Percentiles rank a stretch among this genome's conserved stretches.
These are phyloP conservation scores for Haplosporangium sp. DNA, from an alignment of 371 early-diverging fungal species.

Conservation along the genomic window DNA sequence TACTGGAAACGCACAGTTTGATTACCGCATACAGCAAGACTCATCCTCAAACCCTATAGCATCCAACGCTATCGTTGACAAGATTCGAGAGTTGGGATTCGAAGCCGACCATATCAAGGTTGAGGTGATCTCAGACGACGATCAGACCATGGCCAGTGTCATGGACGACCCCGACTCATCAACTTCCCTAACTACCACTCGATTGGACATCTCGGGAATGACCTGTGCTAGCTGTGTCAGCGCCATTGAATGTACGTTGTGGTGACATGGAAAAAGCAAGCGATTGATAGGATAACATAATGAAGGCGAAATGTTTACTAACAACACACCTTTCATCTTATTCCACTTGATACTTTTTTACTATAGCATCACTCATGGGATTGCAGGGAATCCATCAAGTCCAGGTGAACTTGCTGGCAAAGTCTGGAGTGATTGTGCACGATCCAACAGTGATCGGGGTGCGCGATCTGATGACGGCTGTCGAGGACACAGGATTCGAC, in stretches of 20 bases:
- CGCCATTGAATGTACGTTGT: constrained; percentile 72
- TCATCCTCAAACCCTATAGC: constrained; percentile 15
- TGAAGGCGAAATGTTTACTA: background rate
- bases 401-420: constrained; percentile 75
- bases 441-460: constrained; percentile 63
- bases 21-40: constrained; percentile 34
- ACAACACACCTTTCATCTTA: background rate
- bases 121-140: constrained; percentile 27
- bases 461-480: constrained; percentile 63
- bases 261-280: constrained; percentile 22
- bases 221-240: constrained; percentile 87
- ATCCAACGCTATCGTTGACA: constrained; percentile 57
- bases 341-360: background rate
- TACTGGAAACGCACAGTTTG: constrained; percentile 60
- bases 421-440: constrained; percentile 70
- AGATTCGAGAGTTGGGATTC: constrained; percentile 63
- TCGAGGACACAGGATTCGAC: constrained; percentile 72
- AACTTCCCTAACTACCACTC: constrained; percentile 46
- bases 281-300: background rate
- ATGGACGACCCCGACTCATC: constrained; percentile 19
- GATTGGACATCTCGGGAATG: constrained; percentile 79
- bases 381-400: constrained; percentile 68
- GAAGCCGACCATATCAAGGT: constrained; percentile 66
- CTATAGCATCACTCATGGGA: constrained; percentile 54
- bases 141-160: constrained; percentile 20